These are phyloP conservation scores for Candida succiphila DNA, from an alignment of 805 yeast species.

Conservation along the genomic window DNA sequence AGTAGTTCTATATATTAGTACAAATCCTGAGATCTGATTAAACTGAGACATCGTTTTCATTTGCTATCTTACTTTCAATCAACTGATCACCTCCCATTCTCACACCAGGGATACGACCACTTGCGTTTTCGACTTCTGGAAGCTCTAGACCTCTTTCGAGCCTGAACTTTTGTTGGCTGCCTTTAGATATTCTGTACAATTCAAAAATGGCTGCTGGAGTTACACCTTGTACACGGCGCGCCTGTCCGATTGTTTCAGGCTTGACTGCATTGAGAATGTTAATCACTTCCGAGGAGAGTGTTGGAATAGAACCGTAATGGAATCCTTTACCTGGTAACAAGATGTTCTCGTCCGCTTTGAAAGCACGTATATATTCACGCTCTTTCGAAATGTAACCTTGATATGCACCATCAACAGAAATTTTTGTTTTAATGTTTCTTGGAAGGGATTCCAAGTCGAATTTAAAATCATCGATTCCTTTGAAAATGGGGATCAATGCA, in stretches of 20 bases:
- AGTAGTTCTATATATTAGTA: too few relatives aligned
- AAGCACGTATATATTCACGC: constrained; percentile 59
- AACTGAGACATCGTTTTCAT: not conserved
- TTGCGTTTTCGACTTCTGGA: not conserved
- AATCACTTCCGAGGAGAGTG: constrained; percentile 72
- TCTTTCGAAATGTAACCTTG: constrained; percentile 74
- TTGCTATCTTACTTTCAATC: constrained; percentile 2
- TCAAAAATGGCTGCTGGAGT: constrained; percentile 91
- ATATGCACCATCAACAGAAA: constrained; percentile 75
- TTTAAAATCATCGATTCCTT: too few relatives aligned
- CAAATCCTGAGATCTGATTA: too few relatives aligned
- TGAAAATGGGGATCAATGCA: constrained; percentile 26
- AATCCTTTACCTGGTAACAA: constrained; percentile 45
- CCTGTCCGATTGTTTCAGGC: constrained; percentile 92
- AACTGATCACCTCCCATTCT: constrained; percentile 5
- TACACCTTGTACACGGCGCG: constrained; percentile 87
- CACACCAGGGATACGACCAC: constrained; percentile 2
- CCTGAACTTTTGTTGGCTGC: constrained; percentile 12
- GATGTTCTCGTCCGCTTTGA: constrained; percentile 73
- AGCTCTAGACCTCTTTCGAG: not conserved
- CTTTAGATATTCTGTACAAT: constrained; percentile 45
- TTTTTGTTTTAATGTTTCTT: constrained; percentile 41
- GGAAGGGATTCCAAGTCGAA: constrained; percentile 22
- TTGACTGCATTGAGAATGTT: constrained; percentile 58
- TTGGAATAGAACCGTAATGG: constrained; percentile 48